A percentile compares a stretch with the other conserved stretches of the same genome.
Conservation (phyloP, 1,139 yeast species). For the Protomyces inouyei region DNA sequence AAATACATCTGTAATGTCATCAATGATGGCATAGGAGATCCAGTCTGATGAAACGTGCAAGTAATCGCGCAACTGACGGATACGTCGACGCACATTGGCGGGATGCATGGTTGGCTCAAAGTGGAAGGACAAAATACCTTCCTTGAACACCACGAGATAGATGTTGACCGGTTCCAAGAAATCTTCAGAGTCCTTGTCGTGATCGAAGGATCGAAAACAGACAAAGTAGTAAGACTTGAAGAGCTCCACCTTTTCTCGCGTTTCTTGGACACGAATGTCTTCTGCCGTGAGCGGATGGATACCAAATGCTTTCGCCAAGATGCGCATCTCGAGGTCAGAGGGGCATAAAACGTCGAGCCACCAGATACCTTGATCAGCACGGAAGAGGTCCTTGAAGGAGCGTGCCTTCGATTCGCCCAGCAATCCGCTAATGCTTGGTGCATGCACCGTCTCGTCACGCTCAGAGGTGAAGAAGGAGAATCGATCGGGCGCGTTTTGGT, state of each 20-base stretch:
- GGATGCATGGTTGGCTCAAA: slow-evolving; percentile 76
- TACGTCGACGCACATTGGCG: slow-evolving; percentile 85
- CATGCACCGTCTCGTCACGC: slow-evolving; percentile 80
- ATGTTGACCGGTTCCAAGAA: slow-evolving; percentile 83
- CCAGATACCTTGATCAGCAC: slow-evolving; percentile 54
- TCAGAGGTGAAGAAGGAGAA: slow-evolving; percentile 79
- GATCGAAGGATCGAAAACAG: slow-evolving; percentile 76
- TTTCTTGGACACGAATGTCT: slow-evolving; percentile 78
- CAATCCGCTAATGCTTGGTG: slow-evolving; percentile 76
- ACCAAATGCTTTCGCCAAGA: slow-evolving; percentile 65
- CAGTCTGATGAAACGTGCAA: slow-evolving; percentile 86
- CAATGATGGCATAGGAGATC: slow-evolving; percentile 89
- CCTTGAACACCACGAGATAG: slow-evolving; percentile 78
- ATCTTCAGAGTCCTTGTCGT: slow-evolving; percentile 70
- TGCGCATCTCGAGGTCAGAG: slow-evolving; percentile 63
- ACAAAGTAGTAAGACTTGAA: slow-evolving; percentile 72
- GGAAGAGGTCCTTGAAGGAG: slow-evolving; percentile 61
- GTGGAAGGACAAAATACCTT: slow-evolving; percentile 81
- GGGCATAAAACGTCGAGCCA: slow-evolving; percentile 74
- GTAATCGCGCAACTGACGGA: slow-evolving; percentile 81
- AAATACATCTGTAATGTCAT: slow-evolving; percentile 89
- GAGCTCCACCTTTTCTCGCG: slow-evolving; percentile 77
- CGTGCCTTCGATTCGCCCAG: slow-evolving; percentile 52
- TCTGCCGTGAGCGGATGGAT: slow-evolving; percentile 75
- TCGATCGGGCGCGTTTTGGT: slow-evolving; percentile 52